A percentile compares a stretch with the other conserved stretches of the same genome.
Conservation (phyloP, 495 filamentous ascomycete species). For the Aspergillus sclerotioniger region DNA sequence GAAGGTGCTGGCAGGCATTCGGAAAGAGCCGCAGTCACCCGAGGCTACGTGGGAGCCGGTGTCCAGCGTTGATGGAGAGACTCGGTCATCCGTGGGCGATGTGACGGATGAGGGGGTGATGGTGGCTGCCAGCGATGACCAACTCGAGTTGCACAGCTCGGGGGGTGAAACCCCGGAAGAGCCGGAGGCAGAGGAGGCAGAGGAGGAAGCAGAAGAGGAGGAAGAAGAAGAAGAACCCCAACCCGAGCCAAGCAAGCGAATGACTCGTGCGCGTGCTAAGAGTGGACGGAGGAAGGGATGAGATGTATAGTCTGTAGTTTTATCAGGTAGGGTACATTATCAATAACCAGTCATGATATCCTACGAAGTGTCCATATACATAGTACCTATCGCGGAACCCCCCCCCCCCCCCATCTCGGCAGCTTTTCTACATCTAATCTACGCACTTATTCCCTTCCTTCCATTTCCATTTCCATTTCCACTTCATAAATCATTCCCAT, state of each 20-base stretch:
- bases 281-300: conserved; percentile 20
- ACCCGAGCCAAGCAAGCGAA: conserved; percentile 6
- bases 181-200: conserved; percentile 1
- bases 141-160: conserved; percentile 19
- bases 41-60: conserved; percentile 25
- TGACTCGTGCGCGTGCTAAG: conserved; percentile 23
- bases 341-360: no score
- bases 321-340: not conserved
- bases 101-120: conserved; percentile 29
- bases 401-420: no score
- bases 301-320: not conserved
- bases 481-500: no score
- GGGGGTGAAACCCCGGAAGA: conserved; percentile 15
- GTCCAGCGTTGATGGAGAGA: conserved; percentile 17
- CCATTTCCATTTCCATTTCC: no score
- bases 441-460: no score
- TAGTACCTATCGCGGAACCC: no score
- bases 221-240: conserved; percentile 9
- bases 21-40: conserved; percentile 20
- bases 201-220: not conserved
- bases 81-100: conserved; percentile 18
- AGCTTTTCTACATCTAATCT: no score
- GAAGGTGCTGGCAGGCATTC: conserved; percentile 50
- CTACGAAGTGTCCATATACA: no score
- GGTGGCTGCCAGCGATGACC: conserved; percentile 26